Base-by-base conservation (phyloP, 305 asterid genomes). In the Solanum aculeatissimum region DNA sequence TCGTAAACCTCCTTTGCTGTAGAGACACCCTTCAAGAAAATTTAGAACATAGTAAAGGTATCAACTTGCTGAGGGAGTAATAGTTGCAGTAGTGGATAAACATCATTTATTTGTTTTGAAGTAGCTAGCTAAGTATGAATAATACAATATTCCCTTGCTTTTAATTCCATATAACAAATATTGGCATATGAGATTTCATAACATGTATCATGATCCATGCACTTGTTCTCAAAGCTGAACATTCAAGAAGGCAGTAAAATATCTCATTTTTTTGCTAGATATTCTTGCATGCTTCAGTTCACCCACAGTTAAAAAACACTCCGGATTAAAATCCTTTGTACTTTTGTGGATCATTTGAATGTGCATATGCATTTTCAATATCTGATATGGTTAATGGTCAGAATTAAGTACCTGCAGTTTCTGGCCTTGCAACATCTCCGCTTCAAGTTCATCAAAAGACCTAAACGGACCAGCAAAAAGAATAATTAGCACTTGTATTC, bases 361-460 rank as follows among this genome's bases (percentile, higher is more conserved):
- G 25, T 53, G 35, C 19, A 11, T 21, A 81, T 70, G 68, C 79
- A 81, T 27, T 62, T 82, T 58, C 29, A 53, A 21, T 23, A 45
- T 21, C 83, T 54, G 83, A 32, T 19, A 32, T 32, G 32, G 54
- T n/a, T 65, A 66, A 68, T 14, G 6, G 3, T 38, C 54, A 62
- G 7, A 14, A 1, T 19, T 8, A 38, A 65, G 35, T 84, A 95
- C 98, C 97, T 95, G 98, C 82, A 95, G 89, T 85, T 93, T 95
- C 88, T 94, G 97, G 84, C 99, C 99, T 88, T 93, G 94, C 90
- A 93, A 82, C 97, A 95, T 90, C 92, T 93, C 97, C 25, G 97
- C 95, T 88, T 95, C 97, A 29, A 95, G 97, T 86, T 92, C 97
- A 85, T 94, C 97, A 42, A 94, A 94, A 4, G 97, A 93, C 83